These are phyloP conservation scores for Chaetomium fimeti DNA, from an alignment of 495 filamentous ascomycete species.

Conservation along the genomic window DNA sequence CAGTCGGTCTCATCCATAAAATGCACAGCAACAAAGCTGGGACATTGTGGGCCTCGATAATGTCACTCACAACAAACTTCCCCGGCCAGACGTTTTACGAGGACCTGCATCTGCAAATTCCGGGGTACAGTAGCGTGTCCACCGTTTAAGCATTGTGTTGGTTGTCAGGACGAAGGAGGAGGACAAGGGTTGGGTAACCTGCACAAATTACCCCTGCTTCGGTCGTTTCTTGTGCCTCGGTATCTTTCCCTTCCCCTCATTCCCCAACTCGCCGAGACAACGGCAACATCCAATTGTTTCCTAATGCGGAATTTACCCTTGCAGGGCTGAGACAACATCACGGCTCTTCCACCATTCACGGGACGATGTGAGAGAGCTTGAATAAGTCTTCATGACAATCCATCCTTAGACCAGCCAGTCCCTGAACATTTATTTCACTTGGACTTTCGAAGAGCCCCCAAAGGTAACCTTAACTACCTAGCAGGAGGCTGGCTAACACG, in stretches of 20 bases:
- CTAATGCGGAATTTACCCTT: constrained; percentile 1
- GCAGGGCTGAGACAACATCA: constrained; percentile 1
- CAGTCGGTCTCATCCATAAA: too few species aligned
- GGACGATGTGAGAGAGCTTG: not conserved
- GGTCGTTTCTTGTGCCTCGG: constrained; percentile 12
- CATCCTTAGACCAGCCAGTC: not conserved
- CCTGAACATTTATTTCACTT: too few species aligned
- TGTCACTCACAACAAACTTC: too few species aligned
- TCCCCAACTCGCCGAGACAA: not conserved
- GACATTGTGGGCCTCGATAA: too few species aligned
- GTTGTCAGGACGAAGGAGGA: not conserved
- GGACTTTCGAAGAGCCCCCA: too few species aligned
- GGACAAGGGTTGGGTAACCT: not conserved
- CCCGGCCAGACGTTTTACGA: too few species aligned
- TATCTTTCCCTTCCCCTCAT: constrained; percentile 18
- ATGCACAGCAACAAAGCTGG: too few species aligned
- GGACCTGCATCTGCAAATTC: too few species aligned
- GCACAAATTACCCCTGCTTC: not conserved
- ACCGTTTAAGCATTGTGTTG: too few species aligned
- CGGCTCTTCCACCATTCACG: not conserved
- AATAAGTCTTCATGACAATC: not conserved
- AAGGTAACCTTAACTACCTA: not conserved
- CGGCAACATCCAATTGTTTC: constrained; percentile 4
- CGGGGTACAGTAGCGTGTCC: too few species aligned
- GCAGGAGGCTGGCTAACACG: too few species aligned